Evolutionary conservation across 352 stramenopile species (phyloP).

Genomic region (Phytophthora boehmeriae): DNA sequence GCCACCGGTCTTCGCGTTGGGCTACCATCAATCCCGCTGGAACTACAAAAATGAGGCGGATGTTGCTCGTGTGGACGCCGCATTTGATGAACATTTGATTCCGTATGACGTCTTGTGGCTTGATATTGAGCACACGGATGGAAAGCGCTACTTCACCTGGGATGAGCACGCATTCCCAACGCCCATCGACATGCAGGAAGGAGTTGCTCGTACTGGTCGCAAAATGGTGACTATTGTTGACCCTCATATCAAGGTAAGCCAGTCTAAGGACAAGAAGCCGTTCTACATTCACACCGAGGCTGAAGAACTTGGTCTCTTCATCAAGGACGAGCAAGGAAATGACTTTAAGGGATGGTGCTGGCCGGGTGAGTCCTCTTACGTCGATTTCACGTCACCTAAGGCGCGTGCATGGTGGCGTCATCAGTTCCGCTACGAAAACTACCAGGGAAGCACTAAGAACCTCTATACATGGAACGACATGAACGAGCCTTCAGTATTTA

Average conservation of each 20-base stretch:
- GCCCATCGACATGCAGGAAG: constrained; percentile 95
- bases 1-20: constrained; percentile 96
- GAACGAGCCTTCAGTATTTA: constrained; percentile 99
- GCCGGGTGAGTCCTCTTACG: constrained; percentile 98
- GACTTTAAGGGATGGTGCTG: constrained; percentile 99
- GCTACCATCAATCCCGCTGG: constrained; percentile 99
- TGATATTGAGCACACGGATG: constrained; percentile 99
- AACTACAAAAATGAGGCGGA: constrained; percentile 99
- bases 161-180: constrained; percentile 96
- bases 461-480: constrained; percentile 99
- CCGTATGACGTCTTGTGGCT: constrained; percentile 99
- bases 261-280: constrained; percentile 67
- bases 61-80: constrained; percentile 86
- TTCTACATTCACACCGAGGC: constrained; percentile 94
- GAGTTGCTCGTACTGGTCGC: constrained; percentile 88
- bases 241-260: constrained; percentile 97
- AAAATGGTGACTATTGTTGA: constrained; percentile 99
- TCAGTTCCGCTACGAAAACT: constrained; percentile 96
- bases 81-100: constrained; percentile 97
- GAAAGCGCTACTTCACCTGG: constrained; percentile 98
- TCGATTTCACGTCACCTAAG: constrained; percentile 96
- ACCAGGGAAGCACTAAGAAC: constrained; percentile 90
- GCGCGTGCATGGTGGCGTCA: constrained; percentile 97
- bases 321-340: constrained; percentile 96
- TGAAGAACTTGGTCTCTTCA: constrained; percentile 91